Percentiles rank a stretch among this genome's conserved stretches.
Conservation (phyloP, 78 protist species). For the Blattamonas nauphoetae region DNA sequence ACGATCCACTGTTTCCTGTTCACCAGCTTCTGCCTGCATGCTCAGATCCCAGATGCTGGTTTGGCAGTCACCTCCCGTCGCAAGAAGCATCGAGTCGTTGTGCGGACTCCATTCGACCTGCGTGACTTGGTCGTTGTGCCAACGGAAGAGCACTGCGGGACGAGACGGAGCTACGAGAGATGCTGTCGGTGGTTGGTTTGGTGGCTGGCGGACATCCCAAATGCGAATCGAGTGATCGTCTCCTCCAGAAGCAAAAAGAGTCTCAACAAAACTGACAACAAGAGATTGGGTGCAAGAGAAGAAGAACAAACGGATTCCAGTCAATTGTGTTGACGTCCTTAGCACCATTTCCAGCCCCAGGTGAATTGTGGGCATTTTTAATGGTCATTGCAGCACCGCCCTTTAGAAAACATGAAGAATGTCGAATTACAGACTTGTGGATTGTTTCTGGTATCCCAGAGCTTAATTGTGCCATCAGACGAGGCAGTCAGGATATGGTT, state of each 20-base stretch:
- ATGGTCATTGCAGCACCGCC: no score
- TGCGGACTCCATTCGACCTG: background rate
- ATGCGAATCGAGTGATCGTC: background rate
- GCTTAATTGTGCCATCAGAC: background rate
- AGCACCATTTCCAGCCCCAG: no score
- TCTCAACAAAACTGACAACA: no score
- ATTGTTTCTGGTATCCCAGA: no score
- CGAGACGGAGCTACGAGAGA: background rate
- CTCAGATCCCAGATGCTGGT: background rate
- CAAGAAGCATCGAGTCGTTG: background rate
- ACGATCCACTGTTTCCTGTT: background rate
- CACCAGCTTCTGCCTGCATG: background rate
- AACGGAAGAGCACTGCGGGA: background rate
- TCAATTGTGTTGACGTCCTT: background rate
- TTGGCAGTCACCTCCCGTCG: background rate
- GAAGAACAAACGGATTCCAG: background rate
- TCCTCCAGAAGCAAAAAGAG: background rate
- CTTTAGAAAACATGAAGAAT: no score
- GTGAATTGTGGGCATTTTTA: no score
- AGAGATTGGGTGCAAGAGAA: no score
- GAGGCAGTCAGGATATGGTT: background rate
- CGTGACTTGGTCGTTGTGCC: background rate
- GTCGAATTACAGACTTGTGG: no score
- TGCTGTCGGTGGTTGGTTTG: background rate
- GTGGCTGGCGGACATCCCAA: background rate